These are phyloP conservation scores for Ceratocystis variospora DNA, from an alignment of 2,329 filamentous ascomycete species.

Conservation along the genomic window DNA sequence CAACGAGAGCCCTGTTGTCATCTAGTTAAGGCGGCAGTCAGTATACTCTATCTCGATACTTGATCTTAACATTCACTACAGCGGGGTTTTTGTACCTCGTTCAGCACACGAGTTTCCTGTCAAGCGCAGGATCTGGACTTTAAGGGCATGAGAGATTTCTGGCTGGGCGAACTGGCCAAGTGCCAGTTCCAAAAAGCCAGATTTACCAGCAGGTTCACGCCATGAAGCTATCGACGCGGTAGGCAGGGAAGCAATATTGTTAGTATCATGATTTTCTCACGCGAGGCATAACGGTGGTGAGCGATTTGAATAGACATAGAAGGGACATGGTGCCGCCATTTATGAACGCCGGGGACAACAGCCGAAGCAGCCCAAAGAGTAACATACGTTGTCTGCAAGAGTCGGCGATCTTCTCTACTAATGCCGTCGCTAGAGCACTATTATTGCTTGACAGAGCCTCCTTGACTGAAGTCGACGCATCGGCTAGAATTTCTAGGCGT, in stretches of 20 bases:
- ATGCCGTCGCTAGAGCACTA: background rate
- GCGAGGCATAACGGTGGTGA: background rate
- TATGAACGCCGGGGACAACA: background rate
- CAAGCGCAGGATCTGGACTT: conserved; percentile 16
- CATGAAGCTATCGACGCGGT: conserved; percentile 9
- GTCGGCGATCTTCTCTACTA: conserved; percentile 15
- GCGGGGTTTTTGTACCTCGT: conserved; percentile 2
- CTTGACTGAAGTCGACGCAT: conserved; percentile 2
- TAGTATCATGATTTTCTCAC: background rate
- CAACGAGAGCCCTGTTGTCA: conserved; percentile 43
- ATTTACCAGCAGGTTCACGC: conserved; percentile 15
- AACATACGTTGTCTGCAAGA: conserved; percentile 18
- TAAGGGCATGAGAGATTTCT: background rate
- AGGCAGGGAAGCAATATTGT: background rate
- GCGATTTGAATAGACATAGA: background rate
- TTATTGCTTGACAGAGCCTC: conserved; percentile 3
- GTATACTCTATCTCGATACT: background rate
- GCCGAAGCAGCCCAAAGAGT: background rate
- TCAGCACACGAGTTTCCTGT: conserved; percentile 18
- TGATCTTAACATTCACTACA: background rate
- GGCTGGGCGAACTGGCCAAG: background rate
- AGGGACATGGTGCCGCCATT: background rate
- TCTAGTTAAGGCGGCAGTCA: conserved; percentile 29
- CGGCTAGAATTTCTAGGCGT: conserved; percentile 8
- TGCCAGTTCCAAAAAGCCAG: conserved; percentile 6